A percentile compares a stretch with the other conserved stretches of the same genome.
Conservation (phyloP, 1,139 yeast species). For the Nakaseomyces delphensis region DNA sequence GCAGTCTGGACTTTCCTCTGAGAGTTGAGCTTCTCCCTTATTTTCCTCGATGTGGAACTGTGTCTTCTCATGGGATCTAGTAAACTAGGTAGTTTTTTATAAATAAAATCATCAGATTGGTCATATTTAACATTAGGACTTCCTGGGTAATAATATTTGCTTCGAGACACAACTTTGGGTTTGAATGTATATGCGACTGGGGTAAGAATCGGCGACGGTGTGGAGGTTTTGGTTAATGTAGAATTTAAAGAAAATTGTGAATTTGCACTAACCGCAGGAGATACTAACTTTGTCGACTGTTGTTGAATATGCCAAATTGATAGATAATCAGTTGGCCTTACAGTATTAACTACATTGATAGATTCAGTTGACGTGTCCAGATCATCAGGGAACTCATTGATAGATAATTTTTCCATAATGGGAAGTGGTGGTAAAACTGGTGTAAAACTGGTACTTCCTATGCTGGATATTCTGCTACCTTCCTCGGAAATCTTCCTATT, state of each 20-base stretch:
- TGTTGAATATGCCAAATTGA: slow-evolving; percentile 35
- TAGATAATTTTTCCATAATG: slow-evolving; percentile 17
- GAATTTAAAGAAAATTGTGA: slow-evolving; percentile 24
- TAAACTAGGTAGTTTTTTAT: slow-evolving; percentile 11
- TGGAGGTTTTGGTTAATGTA: slow-evolving; percentile 13
- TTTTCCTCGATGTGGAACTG: slow-evolving; percentile 17
- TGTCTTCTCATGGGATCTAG: slow-evolving; percentile 24
- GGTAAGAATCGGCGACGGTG: slow-evolving; percentile 4
- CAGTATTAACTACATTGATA: slow-evolving; percentile 39
- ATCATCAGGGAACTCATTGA: slow-evolving; percentile 23
- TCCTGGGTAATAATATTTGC: slow-evolving; percentile 12
- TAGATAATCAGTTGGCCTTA: slow-evolving; percentile 28
- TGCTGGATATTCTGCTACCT: neutral
- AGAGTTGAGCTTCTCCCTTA: slow-evolving; percentile 13
- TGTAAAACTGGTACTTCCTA: neutral
- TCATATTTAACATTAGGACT: slow-evolving; percentile 1
- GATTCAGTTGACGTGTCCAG: slow-evolving; percentile 36
- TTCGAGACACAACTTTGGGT: slow-evolving; percentile 17
- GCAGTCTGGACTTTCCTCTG: slow-evolving; percentile 7
- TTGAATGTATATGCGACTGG: slow-evolving; percentile 13
- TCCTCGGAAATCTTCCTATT: neutral
- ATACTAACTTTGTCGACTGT: slow-evolving; percentile 18
- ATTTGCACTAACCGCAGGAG: slow-evolving; percentile 28
- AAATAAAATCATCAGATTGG: slow-evolving; percentile 11
- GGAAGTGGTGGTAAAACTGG: slow-evolving; percentile 17